Evolutionary conservation across 2,329 filamentous ascomycete genomes (phyloP).

Genomic region (Xylaria polymorpha): DNA sequence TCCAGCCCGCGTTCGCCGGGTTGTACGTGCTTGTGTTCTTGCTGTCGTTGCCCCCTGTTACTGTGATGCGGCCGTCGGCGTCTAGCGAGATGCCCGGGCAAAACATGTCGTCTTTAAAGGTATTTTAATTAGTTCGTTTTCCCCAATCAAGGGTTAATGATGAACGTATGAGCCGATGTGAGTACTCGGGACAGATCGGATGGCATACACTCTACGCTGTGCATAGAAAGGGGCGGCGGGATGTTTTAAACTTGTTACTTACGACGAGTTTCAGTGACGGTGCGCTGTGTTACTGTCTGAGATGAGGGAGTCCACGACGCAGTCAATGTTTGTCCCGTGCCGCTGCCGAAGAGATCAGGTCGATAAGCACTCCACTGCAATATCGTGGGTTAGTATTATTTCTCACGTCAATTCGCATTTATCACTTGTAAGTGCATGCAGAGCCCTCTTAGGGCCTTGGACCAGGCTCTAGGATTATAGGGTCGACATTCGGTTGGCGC

Average conservation of each 20-base stretch:
- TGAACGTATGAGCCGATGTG: not conserved
- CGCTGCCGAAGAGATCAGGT: constrained; percentile 37
- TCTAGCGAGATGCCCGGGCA: constrained; percentile 66
- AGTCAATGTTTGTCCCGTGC: constrained; percentile 40
- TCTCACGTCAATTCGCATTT: not conserved
- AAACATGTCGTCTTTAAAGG: constrained; percentile 60
- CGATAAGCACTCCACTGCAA: constrained; percentile 44
- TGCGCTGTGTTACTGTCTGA: constrained; percentile 47
- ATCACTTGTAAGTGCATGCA: not conserved
- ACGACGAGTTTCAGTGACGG: constrained; percentile 54
- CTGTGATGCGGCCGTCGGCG: constrained; percentile 60
- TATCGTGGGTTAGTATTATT: constrained; percentile 9
- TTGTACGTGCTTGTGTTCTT: constrained; percentile 62
- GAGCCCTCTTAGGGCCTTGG: not conserved
- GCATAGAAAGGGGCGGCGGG: not conserved
- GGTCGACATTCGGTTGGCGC: not conserved
- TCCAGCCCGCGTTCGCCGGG: constrained; percentile 54
- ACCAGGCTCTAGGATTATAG: not conserved
- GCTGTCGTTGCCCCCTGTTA: constrained; percentile 65
- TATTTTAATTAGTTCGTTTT: constrained; percentile 45
- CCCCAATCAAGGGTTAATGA: not conserved
- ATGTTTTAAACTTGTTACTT: constrained; percentile 13
- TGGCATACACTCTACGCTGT: constrained; percentile 33
- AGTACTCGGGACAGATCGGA: not conserved
- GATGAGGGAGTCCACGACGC: constrained; percentile 38